Percentiles rank a stretch among this genome's conserved stretches.
phyloP scores from a whole-genome alignment of 108 stramenopile genomes.

The Skeletonema marinoi region DNA sequence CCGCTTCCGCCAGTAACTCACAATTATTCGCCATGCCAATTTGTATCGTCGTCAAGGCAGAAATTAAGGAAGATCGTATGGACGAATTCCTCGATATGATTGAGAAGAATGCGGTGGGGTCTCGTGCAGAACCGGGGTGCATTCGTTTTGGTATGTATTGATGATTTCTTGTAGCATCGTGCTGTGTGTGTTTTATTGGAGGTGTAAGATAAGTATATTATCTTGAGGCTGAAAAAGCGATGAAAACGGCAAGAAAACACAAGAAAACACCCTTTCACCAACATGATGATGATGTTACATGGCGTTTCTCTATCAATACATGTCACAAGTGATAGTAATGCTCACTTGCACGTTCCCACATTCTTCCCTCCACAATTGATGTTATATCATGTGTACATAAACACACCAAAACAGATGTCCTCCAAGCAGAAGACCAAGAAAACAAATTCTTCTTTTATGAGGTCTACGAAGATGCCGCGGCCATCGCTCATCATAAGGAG shows the following conservation, averaged over 20 bases:
- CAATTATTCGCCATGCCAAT: slow-evolving; percentile 51
- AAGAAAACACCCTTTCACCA: too few species aligned
- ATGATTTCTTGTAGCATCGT: slow-evolving; percentile 3
- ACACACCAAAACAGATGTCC: slow-evolving; percentile 55
- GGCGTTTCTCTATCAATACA: too few species aligned
- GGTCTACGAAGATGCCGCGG: slow-evolving; percentile 71
- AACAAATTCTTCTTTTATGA: slow-evolving; percentile 90
- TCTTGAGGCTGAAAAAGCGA: background rate
- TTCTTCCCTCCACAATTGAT: too few species aligned
- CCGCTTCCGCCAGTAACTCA: slow-evolving; percentile 1
- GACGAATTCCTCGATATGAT: slow-evolving; percentile 85
- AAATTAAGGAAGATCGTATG: slow-evolving; percentile 76
- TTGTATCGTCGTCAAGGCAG: slow-evolving; percentile 71
- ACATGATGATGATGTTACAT: too few species aligned
- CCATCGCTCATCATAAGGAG: slow-evolving; percentile 80
- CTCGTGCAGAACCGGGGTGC: slow-evolving; percentile 83
- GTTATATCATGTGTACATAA: too few species aligned
- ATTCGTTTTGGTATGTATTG: slow-evolving; percentile 67
- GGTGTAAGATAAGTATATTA: background rate
- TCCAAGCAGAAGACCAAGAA: slow-evolving; percentile 64
- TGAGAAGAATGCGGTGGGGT: slow-evolving; percentile 72
- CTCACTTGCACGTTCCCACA: too few species aligned
- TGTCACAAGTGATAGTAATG: too few species aligned
- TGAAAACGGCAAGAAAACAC: too few species aligned
- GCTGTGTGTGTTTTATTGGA: too few species aligned